Evolutionary conservation across 164 flowering plant genomes (phyloP), one percentile per base, ranked within the genome.

Genomic region (Magnolia changhungtana): DNA sequence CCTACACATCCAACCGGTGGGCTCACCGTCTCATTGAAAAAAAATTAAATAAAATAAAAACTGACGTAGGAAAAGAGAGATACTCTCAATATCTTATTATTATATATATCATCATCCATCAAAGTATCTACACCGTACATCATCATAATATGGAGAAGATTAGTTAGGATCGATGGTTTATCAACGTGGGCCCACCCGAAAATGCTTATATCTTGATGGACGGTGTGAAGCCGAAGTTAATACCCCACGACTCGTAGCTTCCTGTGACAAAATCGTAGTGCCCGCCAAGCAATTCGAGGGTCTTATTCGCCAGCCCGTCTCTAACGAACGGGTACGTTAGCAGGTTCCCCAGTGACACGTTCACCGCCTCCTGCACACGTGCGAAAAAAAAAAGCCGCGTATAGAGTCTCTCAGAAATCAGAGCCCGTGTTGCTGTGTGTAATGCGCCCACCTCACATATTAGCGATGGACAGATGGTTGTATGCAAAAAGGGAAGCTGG

Each of bases 271-370:
- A 96, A 75, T 96, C 96, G 50, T 94, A 94, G 87, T 94, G 82
- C 0, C 91, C 99, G 1, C 99, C 99, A 83, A 91, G 88, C 68
- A 96, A 63, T 14, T 88, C 84, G 13, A 96, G 83, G 1, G 91
- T 96, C 71, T 87, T 88, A 50, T 94, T 92, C 85, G 86, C 82
- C 84, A 94, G 74, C 1, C 95, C 98, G 1, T 92, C 91, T 84
- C 91, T 91, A 67, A 94, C 99, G 76, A 94, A 96, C 64, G 99
- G 99, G 66, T 96, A 96, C 0, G 90, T 86, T 23, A 94, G 83
- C 80, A 94, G 79, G 85, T 96, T 91, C 64, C 86, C 90, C 55
- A 96, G 88, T 3, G 98, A 94, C 4, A 88, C 90, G 76, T 94
- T 92, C 84, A 96, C 99, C 0, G 99, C 90, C 76, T 91, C 99